Conservation (phyloP, 495 filamentous ascomycete species). For the Talaromyces nanjingensis region DNA sequence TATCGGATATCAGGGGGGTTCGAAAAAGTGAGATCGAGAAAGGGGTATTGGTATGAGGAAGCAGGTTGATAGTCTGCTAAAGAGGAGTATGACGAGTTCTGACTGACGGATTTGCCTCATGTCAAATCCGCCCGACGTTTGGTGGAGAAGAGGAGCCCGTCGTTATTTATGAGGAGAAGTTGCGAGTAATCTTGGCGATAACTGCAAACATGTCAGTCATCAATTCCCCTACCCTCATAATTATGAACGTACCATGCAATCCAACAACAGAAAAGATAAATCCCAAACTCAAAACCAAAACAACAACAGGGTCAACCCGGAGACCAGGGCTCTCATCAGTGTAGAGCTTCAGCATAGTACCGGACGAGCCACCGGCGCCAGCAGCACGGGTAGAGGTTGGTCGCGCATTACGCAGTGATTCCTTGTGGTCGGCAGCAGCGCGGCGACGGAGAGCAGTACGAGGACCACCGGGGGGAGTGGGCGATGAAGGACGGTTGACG, state of each 20-base stretch:
- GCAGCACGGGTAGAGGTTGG: conserved; percentile 88
- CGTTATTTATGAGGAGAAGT: conserved; percentile 57
- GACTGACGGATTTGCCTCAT: neutral
- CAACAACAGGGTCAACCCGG: conserved; percentile 95
- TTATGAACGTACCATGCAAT: conserved; percentile 70
- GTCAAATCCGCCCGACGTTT: neutral
- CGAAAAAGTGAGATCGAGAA: neutral
- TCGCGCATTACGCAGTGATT: conserved; percentile 83
- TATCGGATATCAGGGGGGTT: neutral
- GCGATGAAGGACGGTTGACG: conserved; percentile 72
- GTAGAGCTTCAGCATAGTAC: conserved; percentile 99
- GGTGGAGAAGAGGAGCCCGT: neutral
- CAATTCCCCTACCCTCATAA: conserved; percentile 4
- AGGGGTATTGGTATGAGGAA: neutral
- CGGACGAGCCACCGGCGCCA: conserved; percentile 90
- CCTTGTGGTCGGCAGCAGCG: conserved; percentile 91
- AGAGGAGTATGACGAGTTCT: neutral
- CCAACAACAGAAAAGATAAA: conserved; percentile 99
- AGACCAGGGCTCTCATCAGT: conserved; percentile 95
- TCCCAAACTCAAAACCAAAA: conserved; percentile 85
- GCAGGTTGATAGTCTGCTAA: neutral
- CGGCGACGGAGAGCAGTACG: conserved; percentile 89
- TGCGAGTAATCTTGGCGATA: conserved; percentile 92
- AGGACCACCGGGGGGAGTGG: conserved; percentile 85
- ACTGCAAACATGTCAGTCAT: conserved; percentile 47